Evolutionary conservation across 306 rosid species (phyloP).

Genomic region (Castanea mollissima): DNA sequence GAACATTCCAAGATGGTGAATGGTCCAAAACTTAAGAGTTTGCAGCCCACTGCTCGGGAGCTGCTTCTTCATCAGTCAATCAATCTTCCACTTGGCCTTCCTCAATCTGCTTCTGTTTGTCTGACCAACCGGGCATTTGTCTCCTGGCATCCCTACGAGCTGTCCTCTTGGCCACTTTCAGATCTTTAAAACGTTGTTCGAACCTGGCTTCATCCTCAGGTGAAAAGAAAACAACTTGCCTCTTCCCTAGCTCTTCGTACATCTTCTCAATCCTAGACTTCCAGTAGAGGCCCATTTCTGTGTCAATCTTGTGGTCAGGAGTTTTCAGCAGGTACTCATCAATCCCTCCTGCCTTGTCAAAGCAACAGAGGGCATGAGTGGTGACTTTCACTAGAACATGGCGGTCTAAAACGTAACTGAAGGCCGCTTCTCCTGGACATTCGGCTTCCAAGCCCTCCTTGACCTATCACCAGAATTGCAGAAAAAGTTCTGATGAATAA

Average conservation of each 20-base stretch:
- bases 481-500: slow-evolving; percentile 20
- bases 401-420: slow-evolving; percentile 83
- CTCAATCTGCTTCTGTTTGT: slow-evolving; percentile 42
- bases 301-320: slow-evolving; percentile 89
- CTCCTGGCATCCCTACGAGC: slow-evolving; percentile 58
- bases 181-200: slow-evolving; percentile 60
- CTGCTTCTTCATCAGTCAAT: slow-evolving; percentile 29
- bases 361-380: slow-evolving; percentile 87
- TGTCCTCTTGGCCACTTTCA: slow-evolving; percentile 58
- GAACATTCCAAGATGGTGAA: background rate
- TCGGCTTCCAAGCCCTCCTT: slow-evolving; percentile 90
- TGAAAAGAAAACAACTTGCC: slow-evolving; percentile 62
- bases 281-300: slow-evolving; percentile 86
- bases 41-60: slow-evolving; percentile 38
- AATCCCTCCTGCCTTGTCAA: slow-evolving; percentile 94
- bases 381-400: slow-evolving; percentile 83
- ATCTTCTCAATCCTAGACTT: slow-evolving; percentile 82
- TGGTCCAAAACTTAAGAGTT: slow-evolving; percentile 18
- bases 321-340: slow-evolving; percentile 92
- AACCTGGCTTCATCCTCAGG: slow-evolving; percentile 71
- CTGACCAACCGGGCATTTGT: slow-evolving; percentile 40
- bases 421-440: slow-evolving; percentile 90
- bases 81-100: slow-evolving; percentile 26
- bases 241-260: slow-evolving; percentile 69
- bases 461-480: slow-evolving; percentile 49